Conservation (phyloP, 2,329 filamentous ascomycete genomes). For the Chaetomium olivaceum region DNA sequence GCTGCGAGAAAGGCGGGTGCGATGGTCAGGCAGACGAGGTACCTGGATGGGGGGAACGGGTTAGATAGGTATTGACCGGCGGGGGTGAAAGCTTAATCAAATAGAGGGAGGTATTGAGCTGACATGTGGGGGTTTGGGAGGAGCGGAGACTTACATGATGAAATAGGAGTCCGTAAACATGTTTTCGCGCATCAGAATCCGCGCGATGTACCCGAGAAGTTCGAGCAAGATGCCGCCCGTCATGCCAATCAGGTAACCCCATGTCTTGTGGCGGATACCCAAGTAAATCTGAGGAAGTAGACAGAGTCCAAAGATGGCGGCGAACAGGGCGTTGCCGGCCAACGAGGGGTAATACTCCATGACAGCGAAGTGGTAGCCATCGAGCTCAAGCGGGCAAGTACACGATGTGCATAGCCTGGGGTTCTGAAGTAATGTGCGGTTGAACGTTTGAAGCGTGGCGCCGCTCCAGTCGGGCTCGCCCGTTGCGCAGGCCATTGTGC, state of each 20-base stretch:
- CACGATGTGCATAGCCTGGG: conserved; percentile 16
- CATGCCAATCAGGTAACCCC: conserved; percentile 36
- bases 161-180: conserved; percentile 16
- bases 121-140: too few relatives aligned
- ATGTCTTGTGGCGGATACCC: conserved; percentile 27
- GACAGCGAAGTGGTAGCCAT: conserved; percentile 10
- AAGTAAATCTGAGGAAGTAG: conserved; percentile 23
- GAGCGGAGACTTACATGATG: conserved; percentile 8
- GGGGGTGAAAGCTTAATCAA: neutral
- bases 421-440: conserved; percentile 11
- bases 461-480: conserved; percentile 17
- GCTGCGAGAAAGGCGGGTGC: conserved; percentile 57
- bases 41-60: neutral
- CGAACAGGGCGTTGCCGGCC: conserved; percentile 37
- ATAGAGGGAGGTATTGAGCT: conserved; percentile 39
- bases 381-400: conserved; percentile 17
- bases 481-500: conserved; percentile 16
- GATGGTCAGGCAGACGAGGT: conserved; percentile 44
- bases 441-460: conserved; percentile 13
- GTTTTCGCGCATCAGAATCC: conserved; percentile 45
- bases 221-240: conserved; percentile 45
- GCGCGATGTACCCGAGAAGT: conserved; percentile 50
- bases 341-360: conserved; percentile 19
- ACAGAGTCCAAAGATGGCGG: conserved; percentile 24
- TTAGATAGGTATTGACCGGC: neutral